Conservation (phyloP, 257 asterid species). For the Penstemon eatonii region DNA sequence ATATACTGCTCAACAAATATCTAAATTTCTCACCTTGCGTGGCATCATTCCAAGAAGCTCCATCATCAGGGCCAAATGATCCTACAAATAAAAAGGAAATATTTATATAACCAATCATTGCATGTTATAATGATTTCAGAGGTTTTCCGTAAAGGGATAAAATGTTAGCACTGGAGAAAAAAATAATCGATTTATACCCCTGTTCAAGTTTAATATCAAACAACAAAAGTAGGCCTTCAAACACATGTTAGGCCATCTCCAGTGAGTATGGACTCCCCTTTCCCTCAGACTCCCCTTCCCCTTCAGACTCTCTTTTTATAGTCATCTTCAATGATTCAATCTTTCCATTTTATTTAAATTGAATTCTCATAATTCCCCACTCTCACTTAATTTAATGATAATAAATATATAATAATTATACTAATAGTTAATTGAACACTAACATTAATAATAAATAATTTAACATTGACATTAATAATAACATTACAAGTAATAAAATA, state of each 20-base stretch:
- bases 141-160: background rate
- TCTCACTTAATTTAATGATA: too few relatives aligned
- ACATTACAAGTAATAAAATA: too few relatives aligned
- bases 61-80: constrained; percentile 99
- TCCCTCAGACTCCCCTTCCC: too few relatives aligned
- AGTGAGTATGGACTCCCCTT: too few relatives aligned
- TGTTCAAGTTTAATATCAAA: constrained; percentile 4
- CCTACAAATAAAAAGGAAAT: constrained; percentile 42
- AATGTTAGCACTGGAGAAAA: background rate
- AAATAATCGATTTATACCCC: background rate
- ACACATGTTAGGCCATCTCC: background rate
- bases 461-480: too few relatives aligned
- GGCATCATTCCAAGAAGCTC: constrained; percentile 99
- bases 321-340: too few relatives aligned
- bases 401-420: too few relatives aligned
- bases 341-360: too few relatives aligned
- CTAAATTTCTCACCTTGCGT: constrained; percentile 67
- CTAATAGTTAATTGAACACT: too few relatives aligned
- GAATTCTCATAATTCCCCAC: too few relatives aligned
- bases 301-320: too few relatives aligned
- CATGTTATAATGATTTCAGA: background rate
- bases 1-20: constrained; percentile 11
- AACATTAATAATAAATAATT: too few relatives aligned
- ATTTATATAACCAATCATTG: constrained; percentile 8
- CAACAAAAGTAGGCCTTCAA: background rate